A percentile compares a stretch with the other conserved stretches of the same genome.
Conservation (phyloP, 805 yeast genomes). For the Cyberlindnera lachancei region DNA sequence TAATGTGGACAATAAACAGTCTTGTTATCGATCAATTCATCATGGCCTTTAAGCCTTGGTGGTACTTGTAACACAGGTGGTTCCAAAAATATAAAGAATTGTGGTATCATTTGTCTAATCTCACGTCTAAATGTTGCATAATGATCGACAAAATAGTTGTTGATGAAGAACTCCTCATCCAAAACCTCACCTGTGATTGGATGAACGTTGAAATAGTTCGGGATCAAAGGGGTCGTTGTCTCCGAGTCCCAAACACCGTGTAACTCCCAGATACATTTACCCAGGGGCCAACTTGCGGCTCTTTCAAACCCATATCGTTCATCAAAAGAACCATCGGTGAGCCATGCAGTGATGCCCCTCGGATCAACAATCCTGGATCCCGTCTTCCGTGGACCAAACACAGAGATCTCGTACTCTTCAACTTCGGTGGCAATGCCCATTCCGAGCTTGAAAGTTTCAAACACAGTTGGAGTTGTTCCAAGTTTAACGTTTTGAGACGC, state of each 20-base stretch:
- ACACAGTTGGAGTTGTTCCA: conserved; percentile 78
- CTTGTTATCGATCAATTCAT: conserved; percentile 49
- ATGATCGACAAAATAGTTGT: conserved; percentile 56
- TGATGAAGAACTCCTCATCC: conserved; percentile 51
- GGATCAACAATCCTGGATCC: conserved; percentile 58
- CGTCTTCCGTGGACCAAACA: conserved; percentile 68
- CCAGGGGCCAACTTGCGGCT: conserved; percentile 55
- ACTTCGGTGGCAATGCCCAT: conserved; percentile 67
- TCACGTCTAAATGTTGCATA: conserved; percentile 42
- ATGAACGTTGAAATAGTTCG: conserved; percentile 43
- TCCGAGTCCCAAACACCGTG: conserved; percentile 67
- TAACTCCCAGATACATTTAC: conserved; percentile 74
- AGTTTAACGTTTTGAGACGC: conserved; percentile 57
- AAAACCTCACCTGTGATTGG: conserved; percentile 33
- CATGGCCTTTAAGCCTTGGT: conserved; percentile 46
- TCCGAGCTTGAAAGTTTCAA: conserved; percentile 68
- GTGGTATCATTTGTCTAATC: conserved; percentile 39
- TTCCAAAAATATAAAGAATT: conserved; percentile 58
- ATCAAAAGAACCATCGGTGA: conserved; percentile 48
- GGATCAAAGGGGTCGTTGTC: conserved; percentile 30
- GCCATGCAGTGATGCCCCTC: conserved; percentile 63
- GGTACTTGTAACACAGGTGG: conserved; percentile 79
- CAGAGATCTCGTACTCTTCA: conserved; percentile 60
- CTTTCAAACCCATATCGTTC: conserved; percentile 65
- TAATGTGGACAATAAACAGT: conserved; percentile 83